phyloP scores from a whole-genome alignment of 1,284 basidiomycete species.

The Irpex sp. region DNA sequence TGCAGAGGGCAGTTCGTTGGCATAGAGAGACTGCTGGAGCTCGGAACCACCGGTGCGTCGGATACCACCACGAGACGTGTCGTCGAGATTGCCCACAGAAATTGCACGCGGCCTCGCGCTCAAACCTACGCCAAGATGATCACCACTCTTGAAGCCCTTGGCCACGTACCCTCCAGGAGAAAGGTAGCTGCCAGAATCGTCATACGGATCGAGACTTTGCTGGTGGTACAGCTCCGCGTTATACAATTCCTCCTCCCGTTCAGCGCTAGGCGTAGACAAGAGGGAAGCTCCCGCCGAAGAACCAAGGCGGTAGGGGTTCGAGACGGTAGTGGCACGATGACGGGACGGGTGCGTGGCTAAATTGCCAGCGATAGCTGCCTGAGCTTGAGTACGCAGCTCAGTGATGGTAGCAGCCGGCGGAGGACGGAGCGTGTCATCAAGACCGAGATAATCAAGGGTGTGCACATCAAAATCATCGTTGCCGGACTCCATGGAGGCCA shows the following conservation, averaged over 20 bases:
- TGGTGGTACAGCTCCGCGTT: conserved; percentile 58
- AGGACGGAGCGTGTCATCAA: conserved; percentile 71
- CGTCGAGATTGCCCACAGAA: conserved; percentile 89
- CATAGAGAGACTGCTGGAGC: conserved; percentile 48
- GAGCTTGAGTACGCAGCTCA: conserved; percentile 82
- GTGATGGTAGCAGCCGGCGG: conserved; percentile 80
- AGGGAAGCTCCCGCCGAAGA: conserved; percentile 52
- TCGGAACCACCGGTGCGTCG: conserved; percentile 63
- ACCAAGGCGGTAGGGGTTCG: conserved; percentile 73
- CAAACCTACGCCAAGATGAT: conserved; percentile 52
- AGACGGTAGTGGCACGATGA: conserved; percentile 86
- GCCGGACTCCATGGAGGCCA: conserved; percentile 73
- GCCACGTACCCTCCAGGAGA: conserved; percentile 53
- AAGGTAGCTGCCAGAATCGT: conserved; percentile 49
- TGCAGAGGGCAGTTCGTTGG: conserved; percentile 47
- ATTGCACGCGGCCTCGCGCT: conserved; percentile 79
- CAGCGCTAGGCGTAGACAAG: conserved; percentile 59
- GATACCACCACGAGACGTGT: conserved; percentile 55
- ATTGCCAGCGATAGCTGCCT: conserved; percentile 83
- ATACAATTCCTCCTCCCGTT: conserved; percentile 69
- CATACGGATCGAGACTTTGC: conserved; percentile 41
- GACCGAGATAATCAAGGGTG: conserved; percentile 91
- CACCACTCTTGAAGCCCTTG: conserved; percentile 70
- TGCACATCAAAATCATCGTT: conserved; percentile 88
- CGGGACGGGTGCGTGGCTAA: conserved; percentile 71